Conservation (phyloP, 2,329 filamentous ascomycete species). For the Xylaria arbuscula region DNA sequence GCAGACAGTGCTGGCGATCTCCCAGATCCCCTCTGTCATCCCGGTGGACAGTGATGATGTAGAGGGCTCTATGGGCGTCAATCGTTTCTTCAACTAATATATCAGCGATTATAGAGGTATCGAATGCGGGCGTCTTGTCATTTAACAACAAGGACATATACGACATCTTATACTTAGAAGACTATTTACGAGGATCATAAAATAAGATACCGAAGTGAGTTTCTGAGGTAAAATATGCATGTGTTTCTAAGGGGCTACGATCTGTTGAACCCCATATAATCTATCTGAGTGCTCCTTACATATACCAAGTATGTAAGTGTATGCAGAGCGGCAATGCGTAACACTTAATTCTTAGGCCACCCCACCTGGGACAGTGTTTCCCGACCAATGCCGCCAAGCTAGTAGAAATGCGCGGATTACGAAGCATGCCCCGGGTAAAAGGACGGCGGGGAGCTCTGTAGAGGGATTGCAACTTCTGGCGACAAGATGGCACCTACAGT, state of each 20-base stretch:
- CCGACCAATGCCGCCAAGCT: slow-evolving; percentile 16
- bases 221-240: not conserved
- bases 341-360: slow-evolving; percentile 11
- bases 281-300: no score
- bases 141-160: no score
- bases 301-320: not conserved
- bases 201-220: not conserved
- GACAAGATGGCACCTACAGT: slow-evolving; percentile 1
- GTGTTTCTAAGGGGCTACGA: slow-evolving; percentile 1
- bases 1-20: no score
- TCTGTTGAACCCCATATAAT: not conserved
- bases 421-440: slow-evolving; percentile 7
- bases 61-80: no score
- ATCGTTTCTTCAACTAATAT: no score
- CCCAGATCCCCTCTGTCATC: no score
- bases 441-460: not conserved
- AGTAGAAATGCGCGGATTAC: slow-evolving; percentile 32
- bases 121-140: no score
- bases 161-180: no score
- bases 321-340: slow-evolving; percentile 19
- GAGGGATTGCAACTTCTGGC: slow-evolving; percentile 1
- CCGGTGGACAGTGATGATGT: no score
- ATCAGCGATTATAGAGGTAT: no score
- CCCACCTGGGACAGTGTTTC: slow-evolving; percentile 28
- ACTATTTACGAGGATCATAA: no score